Base-by-base conservation (phyloP, 2,329 filamentous ascomycete genomes). In the Aspergillus uvarum region DNA sequence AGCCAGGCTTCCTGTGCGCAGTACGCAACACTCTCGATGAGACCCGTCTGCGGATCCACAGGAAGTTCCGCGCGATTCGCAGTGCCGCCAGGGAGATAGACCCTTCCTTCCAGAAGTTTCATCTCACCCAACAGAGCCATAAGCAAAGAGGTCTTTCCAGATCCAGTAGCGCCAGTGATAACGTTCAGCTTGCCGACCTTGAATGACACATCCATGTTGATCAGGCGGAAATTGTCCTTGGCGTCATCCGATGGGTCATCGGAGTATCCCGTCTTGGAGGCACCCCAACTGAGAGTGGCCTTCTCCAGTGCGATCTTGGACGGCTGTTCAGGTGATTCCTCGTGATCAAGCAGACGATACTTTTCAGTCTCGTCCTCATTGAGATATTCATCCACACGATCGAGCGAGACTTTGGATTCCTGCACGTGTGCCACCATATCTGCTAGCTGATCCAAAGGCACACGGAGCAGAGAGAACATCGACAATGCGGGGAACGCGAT, bases 361-460 rank as follows among this genome's bases (percentile, higher is more conserved):
- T 99, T 99, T 60, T 96, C 92, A 0, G 95, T 99, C 79, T 99
- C 95, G 7, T 95, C 92, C 73, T 99, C 95, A 59, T 84, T 88
- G 47, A 99, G 77, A 70, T 97, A 99, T 68, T 96, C 90, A 72
- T 99, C 94, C 7, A 99, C 91, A 81, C 95, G 93, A 71, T 97
- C 93, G 54, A 99, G 88, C 0, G 95, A 99, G 21, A 99, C 94
- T 79, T 96, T 96, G 24, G 93, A 91, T 77, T 99, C 95, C 78
- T 97, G 92, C 4, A 99, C 93, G 77, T 98, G 95, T 11, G 95
- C 95, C 71, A 98, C 89, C 95, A 99, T 99, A 76, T 99, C 95
- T 54, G 95, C 95, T 56, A 99, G 84, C 77, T 98, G 94, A 74
- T 99, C 95, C 50, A 99, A 81, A 4, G 95, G 95, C 56, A 97